phyloP scores from a whole-genome alignment of 192 early-diverging fungal species.

The Coemansia sp. region DNA sequence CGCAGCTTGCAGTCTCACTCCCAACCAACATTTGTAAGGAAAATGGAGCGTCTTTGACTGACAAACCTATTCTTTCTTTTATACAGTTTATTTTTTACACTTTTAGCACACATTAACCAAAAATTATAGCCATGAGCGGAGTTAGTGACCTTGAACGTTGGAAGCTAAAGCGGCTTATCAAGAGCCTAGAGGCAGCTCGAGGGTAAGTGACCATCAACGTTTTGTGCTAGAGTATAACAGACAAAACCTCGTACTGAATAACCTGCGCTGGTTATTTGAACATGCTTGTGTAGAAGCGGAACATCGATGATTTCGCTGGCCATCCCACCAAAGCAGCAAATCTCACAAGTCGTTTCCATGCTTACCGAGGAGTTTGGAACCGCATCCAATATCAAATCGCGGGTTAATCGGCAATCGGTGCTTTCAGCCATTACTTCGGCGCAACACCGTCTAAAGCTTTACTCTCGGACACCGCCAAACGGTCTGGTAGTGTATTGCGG shows the following conservation, averaged over 20 bases:
- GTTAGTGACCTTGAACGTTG: conserved; percentile 69
- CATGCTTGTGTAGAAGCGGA: conserved; percentile 65
- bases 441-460: conserved; percentile 90
- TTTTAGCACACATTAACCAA: background rate
- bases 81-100: background rate
- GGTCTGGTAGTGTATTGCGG: conserved; percentile 93
- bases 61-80: background rate
- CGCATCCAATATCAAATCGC: conserved; percentile 97
- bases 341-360: conserved; percentile 78
- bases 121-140: conserved; percentile 7
- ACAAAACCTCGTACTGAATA: background rate
- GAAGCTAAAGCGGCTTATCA: conserved; percentile 95
- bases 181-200: conserved; percentile 80
- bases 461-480: conserved; percentile 80
- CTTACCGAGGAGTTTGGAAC: conserved; percentile 94
- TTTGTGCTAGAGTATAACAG: no score
- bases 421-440: conserved; percentile 93
- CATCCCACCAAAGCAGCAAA: conserved; percentile 84
- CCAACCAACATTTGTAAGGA: background rate
- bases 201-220: conserved; percentile 58
- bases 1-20: background rate
- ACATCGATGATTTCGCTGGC: conserved; percentile 98
- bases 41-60: background rate
- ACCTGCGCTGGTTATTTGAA: background rate
- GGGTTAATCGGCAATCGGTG: conserved; percentile 93